These are phyloP conservation scores for Fusarium sp. DNA, from an alignment of 2,329 filamentous ascomycete species.

Conservation along the genomic window DNA sequence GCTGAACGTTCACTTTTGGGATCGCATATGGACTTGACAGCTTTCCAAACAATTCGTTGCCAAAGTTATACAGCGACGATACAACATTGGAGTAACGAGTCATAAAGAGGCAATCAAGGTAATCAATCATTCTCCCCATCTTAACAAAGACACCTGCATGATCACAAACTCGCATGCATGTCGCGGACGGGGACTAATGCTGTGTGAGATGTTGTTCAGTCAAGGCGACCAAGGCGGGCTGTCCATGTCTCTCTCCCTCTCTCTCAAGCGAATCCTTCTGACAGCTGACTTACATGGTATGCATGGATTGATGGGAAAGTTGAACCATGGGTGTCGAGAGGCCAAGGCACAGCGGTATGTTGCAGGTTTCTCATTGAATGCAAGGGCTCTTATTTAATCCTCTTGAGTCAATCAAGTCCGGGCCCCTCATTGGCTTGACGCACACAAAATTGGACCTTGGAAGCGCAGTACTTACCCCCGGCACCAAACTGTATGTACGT, in stretches of 20 bases:
- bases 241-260: conserved; percentile 34
- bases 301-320: not conserved
- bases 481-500: conserved; percentile 8
- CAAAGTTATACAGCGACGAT: not conserved
- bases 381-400: conserved; percentile 7
- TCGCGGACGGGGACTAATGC: conserved; percentile 30
- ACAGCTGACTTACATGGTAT: conserved; percentile 32
- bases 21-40: not conserved
- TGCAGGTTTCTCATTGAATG: not conserved
- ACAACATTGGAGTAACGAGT: conserved; percentile 17
- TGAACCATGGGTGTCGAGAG: conserved; percentile 1
- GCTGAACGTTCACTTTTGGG: not conserved
- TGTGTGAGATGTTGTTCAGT: conserved; percentile 38
- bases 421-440: conserved; percentile 16
- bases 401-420: not conserved
- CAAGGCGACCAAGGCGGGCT: conserved; percentile 35
- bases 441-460: conserved; percentile 22
- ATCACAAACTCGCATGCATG: conserved; percentile 39
- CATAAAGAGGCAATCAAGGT: conserved; percentile 14
- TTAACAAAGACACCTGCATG: conserved; percentile 41
- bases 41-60: not conserved
- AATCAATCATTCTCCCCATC: conserved; percentile 20
- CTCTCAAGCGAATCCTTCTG: conserved; percentile 40
- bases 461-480: conserved; percentile 30
- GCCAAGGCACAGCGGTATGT: conserved; percentile 1